These are phyloP conservation scores for Claviceps maximensis DNA, from an alignment of 2,329 filamentous ascomycete species.

Conservation along the genomic window DNA sequence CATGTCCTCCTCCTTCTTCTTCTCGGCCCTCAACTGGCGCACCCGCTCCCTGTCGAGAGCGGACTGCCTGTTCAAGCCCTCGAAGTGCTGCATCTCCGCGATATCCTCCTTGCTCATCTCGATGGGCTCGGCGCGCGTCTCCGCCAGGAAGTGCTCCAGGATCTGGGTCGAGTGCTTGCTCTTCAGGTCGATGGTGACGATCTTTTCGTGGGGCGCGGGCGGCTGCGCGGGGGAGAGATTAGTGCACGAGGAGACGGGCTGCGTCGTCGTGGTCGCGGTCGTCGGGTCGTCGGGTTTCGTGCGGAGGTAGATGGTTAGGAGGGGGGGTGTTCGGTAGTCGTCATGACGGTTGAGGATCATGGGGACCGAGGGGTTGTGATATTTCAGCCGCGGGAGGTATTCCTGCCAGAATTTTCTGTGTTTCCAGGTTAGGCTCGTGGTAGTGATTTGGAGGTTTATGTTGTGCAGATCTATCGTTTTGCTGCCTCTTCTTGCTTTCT, in stretches of 20 bases:
- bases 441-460: background rate
- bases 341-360: slow-evolving; percentile 67
- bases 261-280: slow-evolving; percentile 13
- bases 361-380: slow-evolving; percentile 73
- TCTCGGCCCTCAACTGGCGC: slow-evolving; percentile 38
- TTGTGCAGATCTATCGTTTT: background rate
- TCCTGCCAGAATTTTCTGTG: slow-evolving; percentile 77
- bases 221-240: slow-evolving; percentile 35
- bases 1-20: slow-evolving; percentile 47
- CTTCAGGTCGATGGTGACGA: slow-evolving; percentile 50
- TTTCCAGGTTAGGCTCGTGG: background rate
- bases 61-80: slow-evolving; percentile 37
- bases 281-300: slow-evolving; percentile 14
- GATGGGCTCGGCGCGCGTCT: slow-evolving; percentile 47
- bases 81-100: slow-evolving; percentile 42
- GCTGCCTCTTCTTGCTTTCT: too few species aligned
- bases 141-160: slow-evolving; percentile 44
- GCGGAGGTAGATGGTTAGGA: slow-evolving; percentile 53
- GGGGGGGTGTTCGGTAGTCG: slow-evolving; percentile 41
- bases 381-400: slow-evolving; percentile 79
- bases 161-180: slow-evolving; percentile 47
- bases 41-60: slow-evolving; percentile 41
- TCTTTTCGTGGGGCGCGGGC: slow-evolving; percentile 34
- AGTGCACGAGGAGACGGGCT: slow-evolving; percentile 32
- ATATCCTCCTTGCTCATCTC: slow-evolving; percentile 46